These are phyloP conservation scores for Sutorius eximius DNA, from an alignment of 1,284 basidiomycete genomes.

Conservation along the genomic window DNA sequence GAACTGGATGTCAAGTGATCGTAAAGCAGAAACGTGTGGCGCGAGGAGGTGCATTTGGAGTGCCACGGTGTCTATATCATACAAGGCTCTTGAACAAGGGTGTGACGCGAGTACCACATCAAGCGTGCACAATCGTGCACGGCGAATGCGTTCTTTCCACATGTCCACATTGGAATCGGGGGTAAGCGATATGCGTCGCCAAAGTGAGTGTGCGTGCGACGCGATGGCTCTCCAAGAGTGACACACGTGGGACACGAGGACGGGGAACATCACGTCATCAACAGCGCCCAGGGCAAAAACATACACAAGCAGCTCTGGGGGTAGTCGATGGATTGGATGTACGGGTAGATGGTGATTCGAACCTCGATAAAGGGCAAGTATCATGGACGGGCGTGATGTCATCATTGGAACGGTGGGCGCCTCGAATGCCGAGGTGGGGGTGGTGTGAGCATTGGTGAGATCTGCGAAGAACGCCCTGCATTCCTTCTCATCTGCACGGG, in stretches of 20 bases:
- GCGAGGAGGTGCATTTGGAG: slow-evolving; percentile 56
- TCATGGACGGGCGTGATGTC: slow-evolving; percentile 31
- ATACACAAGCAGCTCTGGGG: slow-evolving; percentile 58
- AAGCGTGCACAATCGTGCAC: slow-evolving; percentile 57
- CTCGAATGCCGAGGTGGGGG: slow-evolving; percentile 12
- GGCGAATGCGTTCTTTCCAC: slow-evolving; percentile 59
- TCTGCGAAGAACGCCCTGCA: slow-evolving; percentile 22
- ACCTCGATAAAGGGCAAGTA: slow-evolving; percentile 27
- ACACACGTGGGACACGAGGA: slow-evolving; percentile 65
- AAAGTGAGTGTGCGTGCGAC: slow-evolving; percentile 57
- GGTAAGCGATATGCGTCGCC: slow-evolving; percentile 55
- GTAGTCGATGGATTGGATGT: slow-evolving; percentile 56
- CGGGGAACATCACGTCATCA: slow-evolving; percentile 53
- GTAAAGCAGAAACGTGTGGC: slow-evolving; percentile 54
- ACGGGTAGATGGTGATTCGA: slow-evolving; percentile 16
- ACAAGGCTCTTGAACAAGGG: slow-evolving; percentile 26
- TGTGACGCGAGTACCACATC: slow-evolving; percentile 49
- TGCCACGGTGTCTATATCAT: slow-evolving; percentile 52
- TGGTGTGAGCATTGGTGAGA: slow-evolving; percentile 22
- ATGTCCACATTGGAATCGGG: slow-evolving; percentile 43
- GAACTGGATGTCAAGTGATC: slow-evolving; percentile 61
- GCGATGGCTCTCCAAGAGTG: slow-evolving; percentile 57
- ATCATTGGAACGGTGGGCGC: slow-evolving; percentile 2
- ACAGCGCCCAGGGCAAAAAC: slow-evolving; percentile 61
- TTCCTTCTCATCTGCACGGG: slow-evolving; percentile 21